Evolutionary conservation across 2,329 filamentous ascomycete species (phyloP), one percentile per base, ranked within the genome.

Genomic region (Byssochlamys sp.): DNA sequence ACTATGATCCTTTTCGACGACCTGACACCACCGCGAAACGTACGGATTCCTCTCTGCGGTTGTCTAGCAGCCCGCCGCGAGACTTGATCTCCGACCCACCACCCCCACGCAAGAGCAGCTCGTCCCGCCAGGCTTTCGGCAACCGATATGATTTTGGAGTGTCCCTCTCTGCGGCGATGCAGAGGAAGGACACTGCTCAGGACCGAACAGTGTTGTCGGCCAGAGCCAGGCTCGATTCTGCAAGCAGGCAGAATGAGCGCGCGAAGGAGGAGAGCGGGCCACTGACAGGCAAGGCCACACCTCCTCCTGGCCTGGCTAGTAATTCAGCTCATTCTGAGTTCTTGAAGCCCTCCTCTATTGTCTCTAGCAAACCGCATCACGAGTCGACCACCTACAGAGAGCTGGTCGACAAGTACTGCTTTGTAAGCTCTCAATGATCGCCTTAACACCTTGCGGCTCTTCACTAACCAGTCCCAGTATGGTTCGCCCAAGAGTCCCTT

Each of bases 351-450:
- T 82, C 75, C 78, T 82, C 69, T 71, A 80, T 78, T 65, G 77
- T 81, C 12, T 78, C 80, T 45, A 81, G 83, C 67, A 84, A 87
- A 68, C 85, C 86, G 51, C 80, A 83, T 68, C 86, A 96, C 63
- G 84, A 91, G 60, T 95, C 91, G 62, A 86, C 90, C 60, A 91
- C 92, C 59, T 97, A 99, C 73, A 90, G 95, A 76, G 94, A 99
- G 77, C 83, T 99, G 63, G 88, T 99, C 74, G 91, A 95, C 80
- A 96, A 95, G 80, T 99, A 96, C 81, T 99, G 94, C 82, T 99
- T 97, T 84, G 92, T 96, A 92, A 45, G 39, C 19, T 45, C 85
- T 92, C 95, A 82, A 50, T 25, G 56, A n/a, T 56, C 53, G 12
- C 45, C 60, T 27, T 45, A 27, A 57, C 58, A 67, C 60, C 69